Conservation (phyloP, 2,329 filamentous ascomycete species). For the Epicoccum sorghinum region DNA sequence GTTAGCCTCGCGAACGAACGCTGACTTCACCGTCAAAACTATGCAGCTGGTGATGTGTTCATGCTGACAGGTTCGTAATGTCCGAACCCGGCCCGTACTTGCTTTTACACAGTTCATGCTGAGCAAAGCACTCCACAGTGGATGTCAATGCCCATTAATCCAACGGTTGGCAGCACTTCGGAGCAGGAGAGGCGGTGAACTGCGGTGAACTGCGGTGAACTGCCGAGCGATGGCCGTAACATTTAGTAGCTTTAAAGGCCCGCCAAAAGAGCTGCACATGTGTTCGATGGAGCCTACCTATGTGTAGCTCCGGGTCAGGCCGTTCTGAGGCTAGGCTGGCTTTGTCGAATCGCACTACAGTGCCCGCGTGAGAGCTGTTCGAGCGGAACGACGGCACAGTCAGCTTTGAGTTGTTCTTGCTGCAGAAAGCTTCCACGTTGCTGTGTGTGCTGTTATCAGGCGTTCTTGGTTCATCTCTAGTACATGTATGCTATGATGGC, state of each 20-base stretch:
- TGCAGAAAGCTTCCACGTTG: slow-evolving; percentile 37
- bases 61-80: slow-evolving; percentile 32
- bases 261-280: slow-evolving; percentile 28
- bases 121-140: slow-evolving; percentile 22
- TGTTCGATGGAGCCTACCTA: slow-evolving; percentile 27
- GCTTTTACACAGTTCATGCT: slow-evolving; percentile 23
- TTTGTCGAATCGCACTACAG: slow-evolving; percentile 20
- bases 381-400: slow-evolving; percentile 33
- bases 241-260: slow-evolving; percentile 32
- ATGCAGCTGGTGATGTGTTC: slow-evolving; percentile 47
- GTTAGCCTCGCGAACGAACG: slow-evolving; percentile 44
- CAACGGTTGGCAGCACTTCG: slow-evolving; percentile 21
- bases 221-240: slow-evolving; percentile 39
- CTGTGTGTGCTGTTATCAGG: slow-evolving; percentile 21
- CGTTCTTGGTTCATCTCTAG: slow-evolving; percentile 18
- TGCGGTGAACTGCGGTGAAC: slow-evolving; percentile 45
- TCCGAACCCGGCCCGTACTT: slow-evolving; percentile 19
- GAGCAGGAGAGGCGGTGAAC: slow-evolving; percentile 38
- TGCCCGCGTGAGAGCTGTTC: slow-evolving; percentile 38
- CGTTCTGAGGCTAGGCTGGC: slow-evolving; percentile 27
- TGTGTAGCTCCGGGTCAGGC: slow-evolving; percentile 40
- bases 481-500: slow-evolving; percentile 1
- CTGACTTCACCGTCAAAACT: slow-evolving; percentile 46
- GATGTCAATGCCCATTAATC: slow-evolving; percentile 20
- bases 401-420: slow-evolving; percentile 33